Evolutionary conservation across 257 asterid species (phyloP), one percentile per base, ranked within the genome.

Genomic region (Craterostigma plantagineum): DNA sequence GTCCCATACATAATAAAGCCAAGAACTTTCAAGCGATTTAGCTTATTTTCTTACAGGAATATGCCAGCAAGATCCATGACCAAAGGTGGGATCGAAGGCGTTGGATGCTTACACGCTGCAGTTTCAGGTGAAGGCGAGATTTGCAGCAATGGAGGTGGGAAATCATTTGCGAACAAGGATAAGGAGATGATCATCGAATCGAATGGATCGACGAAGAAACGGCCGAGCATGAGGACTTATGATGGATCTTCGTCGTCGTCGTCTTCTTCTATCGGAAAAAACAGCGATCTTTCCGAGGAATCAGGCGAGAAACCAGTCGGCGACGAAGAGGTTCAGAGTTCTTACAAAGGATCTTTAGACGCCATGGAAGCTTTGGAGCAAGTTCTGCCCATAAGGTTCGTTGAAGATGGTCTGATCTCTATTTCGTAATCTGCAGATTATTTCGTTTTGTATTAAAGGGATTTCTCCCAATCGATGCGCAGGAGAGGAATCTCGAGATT

Each of bases 401-500:
- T 41, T 6, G 30, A 23, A 2, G 30, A 23, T 6, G 30, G 6
- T 23, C 30, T n/a, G 15, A 40, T 40, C 15, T 11, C 18, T 16
- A 14, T 6, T 3, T 8, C 30, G 6, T 23, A 23, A n/a, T 43
- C 12, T 7, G 15, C 15, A 40, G 30, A 9, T 9, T 2, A 23
- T 23, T 23, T 23, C 2, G 6, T 40, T 16, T 46, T 33, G 4
- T 35, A 12, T 13, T 33, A 18, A 14, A 16, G 33, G 16, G 7
- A 16, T 39, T 13, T 13, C n/a, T n/a, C 27, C 12, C 14, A 8
- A 10, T 36, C 9, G 35, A 35, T 49, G n/a, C 63, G 60, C 68
- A 79, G 93, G 63, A 71, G 70, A 51, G 81, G 93, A 7, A 76
- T 83, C 33, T 79, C 95, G 46, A 73, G 63, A 34, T 83, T 79